phyloP scores from a whole-genome alignment of 345 rosid genomes.

The Isatis tinctoria region DNA sequence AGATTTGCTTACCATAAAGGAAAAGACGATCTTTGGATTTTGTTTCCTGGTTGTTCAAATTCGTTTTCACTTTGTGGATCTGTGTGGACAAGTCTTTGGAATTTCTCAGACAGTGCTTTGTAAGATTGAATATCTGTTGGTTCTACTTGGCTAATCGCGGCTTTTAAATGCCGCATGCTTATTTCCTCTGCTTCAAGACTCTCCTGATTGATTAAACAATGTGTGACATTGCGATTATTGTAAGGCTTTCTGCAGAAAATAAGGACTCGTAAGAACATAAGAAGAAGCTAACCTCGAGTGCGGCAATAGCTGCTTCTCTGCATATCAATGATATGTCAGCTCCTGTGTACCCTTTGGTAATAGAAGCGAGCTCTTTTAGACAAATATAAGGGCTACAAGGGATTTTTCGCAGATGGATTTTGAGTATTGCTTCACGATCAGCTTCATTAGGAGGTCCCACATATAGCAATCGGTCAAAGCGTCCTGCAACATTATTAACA shows the following conservation, averaged over 20 bases:
- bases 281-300: slow-evolving; percentile 57
- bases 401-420: slow-evolving; percentile 62
- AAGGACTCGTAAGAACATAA: neutral
- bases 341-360: slow-evolving; percentile 73
- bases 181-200: slow-evolving; percentile 55
- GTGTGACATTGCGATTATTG: neutral
- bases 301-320: slow-evolving; percentile 78
- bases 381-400: slow-evolving; percentile 63
- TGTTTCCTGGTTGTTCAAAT: neutral
- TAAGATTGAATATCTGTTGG: slow-evolving; percentile 49
- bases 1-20: slow-evolving; percentile 14
- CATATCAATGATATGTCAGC: slow-evolving; percentile 88
- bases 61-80: slow-evolving; percentile 28
- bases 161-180: slow-evolving; percentile 61
- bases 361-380: slow-evolving; percentile 53
- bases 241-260: neutral
- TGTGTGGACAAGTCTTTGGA: slow-evolving; percentile 66
- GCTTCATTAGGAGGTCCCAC: slow-evolving; percentile 80
- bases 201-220: slow-evolving; percentile 44
- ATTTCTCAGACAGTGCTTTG: slow-evolving; percentile 52
- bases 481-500: slow-evolving; percentile 46
- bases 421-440: slow-evolving; percentile 76
- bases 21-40: neutral
- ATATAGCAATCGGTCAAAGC: slow-evolving; percentile 83
- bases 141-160: slow-evolving; percentile 46